Conservation (phyloP, 2,329 filamentous ascomycete species). For the Calonectria ilicicola region DNA sequence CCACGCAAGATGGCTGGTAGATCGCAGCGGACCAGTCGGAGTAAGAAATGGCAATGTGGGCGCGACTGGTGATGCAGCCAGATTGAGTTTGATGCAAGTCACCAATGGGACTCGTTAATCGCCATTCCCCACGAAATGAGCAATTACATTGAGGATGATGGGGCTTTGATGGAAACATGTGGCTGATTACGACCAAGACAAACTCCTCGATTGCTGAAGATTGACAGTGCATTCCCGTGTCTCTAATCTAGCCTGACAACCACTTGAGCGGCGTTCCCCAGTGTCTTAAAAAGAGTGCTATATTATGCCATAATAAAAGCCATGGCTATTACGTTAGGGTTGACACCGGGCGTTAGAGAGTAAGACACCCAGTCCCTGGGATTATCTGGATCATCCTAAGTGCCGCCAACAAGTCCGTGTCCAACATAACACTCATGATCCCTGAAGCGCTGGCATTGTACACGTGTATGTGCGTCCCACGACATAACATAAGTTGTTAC, state of each 20-base stretch:
- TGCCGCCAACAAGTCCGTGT: conserved; percentile 7
- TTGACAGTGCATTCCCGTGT: not conserved
- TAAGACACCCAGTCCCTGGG: conserved; percentile 4
- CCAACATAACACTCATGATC: conserved; percentile 19
- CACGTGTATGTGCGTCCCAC: conserved; percentile 24
- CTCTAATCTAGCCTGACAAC: not conserved
- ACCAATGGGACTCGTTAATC: conserved; percentile 1
- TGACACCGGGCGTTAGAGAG: not conserved
- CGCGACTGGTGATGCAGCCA: conserved; percentile 6
- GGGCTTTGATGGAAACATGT: not conserved
- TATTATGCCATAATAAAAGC: not conserved
- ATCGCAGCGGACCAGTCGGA: conserved; percentile 1
- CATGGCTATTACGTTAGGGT: not conserved
- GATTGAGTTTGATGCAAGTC: conserved; percentile 19
- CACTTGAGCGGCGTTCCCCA: not conserved
- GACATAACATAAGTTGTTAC: conserved; percentile 5
- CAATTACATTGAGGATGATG: not conserved
- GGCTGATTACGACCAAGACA: conserved; percentile 3
- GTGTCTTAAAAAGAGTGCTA: not conserved
- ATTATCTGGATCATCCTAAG: conserved; percentile 2
- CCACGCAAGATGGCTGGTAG: conserved; percentile 11
- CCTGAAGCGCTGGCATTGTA: conserved; percentile 18
- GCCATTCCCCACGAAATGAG: conserved; percentile 12
- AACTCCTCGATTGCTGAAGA: not conserved
- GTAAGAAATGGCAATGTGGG: not conserved